Evolutionary conservation across 768 basidiomycete species (phyloP), one percentile per base, ranked within the genome.

Genomic region (Suillus americanus): DNA sequence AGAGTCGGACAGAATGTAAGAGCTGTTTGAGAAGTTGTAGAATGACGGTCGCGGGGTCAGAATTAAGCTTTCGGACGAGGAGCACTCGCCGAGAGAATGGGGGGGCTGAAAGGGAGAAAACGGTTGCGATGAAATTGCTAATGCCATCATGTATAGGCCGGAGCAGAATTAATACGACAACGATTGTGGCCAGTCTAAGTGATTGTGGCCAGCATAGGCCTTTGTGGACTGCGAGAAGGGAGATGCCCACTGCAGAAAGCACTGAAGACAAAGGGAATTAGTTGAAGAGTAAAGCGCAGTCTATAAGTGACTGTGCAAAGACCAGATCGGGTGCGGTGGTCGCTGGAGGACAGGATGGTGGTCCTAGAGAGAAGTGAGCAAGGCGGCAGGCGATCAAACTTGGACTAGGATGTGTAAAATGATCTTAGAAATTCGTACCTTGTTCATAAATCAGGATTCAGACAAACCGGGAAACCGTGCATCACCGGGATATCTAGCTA

Each of bases 11-110:
- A 38, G 33, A 2, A 66, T 38, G 10, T 37, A 56, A 16, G 62
- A 33, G 53, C 25, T 46, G 68, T 66, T 33, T 33, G 33, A 56
- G 50, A 50, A 50, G 28, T 62, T 37, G 13, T 67, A 45, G 28
- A 69, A 65, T 1, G 74, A 77, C 1, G 69, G 61, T 10, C 68
- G 73, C 0, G 70, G 73, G 3, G 70, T 70, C 10, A 72, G 63
- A 51, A 60, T 59, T 13, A 65, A 50, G 38, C 66, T 68, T 37
- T 61, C 62, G 9, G 59, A 67, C 8, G 63, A 46, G 13, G 60
- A 54, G 0, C 63, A 63, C 30, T 69, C 66, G 48, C 66, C 67
- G 54, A 73, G 69, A 61, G 68, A 64, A 18, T 54, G 16, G 4
- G 51, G 16, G 4, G 51, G 53, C 14, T 62, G 65, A 13, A 72